A percentile compares a stretch with the other conserved stretches of the same genome.
Conservation (phyloP, 805 yeast genomes). For the Kluyveromyces starmeri region DNA sequence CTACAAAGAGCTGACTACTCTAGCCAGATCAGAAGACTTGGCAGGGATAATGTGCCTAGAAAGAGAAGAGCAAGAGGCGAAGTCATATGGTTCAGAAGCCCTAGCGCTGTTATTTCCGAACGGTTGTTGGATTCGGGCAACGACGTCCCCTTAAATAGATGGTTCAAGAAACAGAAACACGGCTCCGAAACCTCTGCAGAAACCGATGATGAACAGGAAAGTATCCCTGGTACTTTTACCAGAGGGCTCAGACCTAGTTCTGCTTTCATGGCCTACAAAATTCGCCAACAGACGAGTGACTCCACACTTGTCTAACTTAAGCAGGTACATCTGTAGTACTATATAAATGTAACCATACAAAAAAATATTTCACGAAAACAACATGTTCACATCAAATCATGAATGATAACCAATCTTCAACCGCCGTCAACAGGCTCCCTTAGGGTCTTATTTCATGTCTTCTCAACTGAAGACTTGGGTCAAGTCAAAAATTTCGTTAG, state of each 20-base stretch:
- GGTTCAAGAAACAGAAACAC: slow-evolving; percentile 23
- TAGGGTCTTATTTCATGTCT: too few relatives aligned
- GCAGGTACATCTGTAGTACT: too few relatives aligned
- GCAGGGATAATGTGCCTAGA: slow-evolving; percentile 17
- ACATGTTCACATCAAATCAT: too few relatives aligned
- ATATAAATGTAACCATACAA: too few relatives aligned
- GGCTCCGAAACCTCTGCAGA: slow-evolving; percentile 23
- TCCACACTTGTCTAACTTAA: too few relatives aligned
- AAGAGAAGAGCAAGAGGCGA: slow-evolving; percentile 30
- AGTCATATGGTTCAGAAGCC: slow-evolving; percentile 59
- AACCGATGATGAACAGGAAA: slow-evolving; percentile 12
- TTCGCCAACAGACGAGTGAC: slow-evolving; percentile 12
- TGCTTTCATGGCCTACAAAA: slow-evolving; percentile 57
- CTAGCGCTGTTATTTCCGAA: slow-evolving; percentile 43
- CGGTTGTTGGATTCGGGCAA: slow-evolving; percentile 29
- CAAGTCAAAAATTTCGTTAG: not conserved
- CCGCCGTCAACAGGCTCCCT: too few relatives aligned
- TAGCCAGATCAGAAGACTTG: slow-evolving; percentile 17
- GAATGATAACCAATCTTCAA: too few relatives aligned
- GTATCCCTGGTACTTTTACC: slow-evolving; percentile 18
- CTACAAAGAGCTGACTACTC: slow-evolving; percentile 29
- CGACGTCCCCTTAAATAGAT: slow-evolving; percentile 18
- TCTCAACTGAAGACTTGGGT: too few relatives aligned
- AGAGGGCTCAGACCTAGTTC: slow-evolving; percentile 53
- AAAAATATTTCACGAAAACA: too few relatives aligned